Evolutionary conservation across 352 stramenopile genomes (phyloP).

Genomic region (Globisporangium heterothallicum): DNA sequence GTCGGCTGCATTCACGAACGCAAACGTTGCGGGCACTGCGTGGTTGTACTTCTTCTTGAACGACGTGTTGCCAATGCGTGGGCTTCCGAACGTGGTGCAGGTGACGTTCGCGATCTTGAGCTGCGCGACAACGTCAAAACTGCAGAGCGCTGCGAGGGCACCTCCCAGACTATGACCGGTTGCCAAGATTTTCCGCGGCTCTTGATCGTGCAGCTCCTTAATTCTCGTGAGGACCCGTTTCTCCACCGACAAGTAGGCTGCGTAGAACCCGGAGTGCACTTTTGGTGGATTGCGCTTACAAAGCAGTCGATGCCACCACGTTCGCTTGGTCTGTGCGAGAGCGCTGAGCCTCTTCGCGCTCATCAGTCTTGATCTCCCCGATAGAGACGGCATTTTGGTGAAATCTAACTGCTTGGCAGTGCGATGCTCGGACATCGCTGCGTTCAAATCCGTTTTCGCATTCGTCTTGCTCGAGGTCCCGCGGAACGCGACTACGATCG

Average conservation of each 20-base stretch:
- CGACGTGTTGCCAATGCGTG: constrained; percentile 29
- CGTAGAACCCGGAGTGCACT: constrained; percentile 41
- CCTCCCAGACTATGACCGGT: constrained; percentile 43
- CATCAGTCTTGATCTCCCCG: background rate
- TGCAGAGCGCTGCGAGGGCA: constrained; percentile 33
- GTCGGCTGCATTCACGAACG: constrained; percentile 36
- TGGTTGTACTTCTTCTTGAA: constrained; percentile 33
- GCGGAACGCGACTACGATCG: constrained; percentile 34
- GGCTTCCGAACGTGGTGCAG: constrained; percentile 40
- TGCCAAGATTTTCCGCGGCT: constrained; percentile 20
- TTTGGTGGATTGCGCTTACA: constrained; percentile 31
- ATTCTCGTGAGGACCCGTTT: constrained; percentile 22
- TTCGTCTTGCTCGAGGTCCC: constrained; percentile 42
- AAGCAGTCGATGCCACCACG: constrained; percentile 18
- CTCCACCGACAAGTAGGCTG: constrained; percentile 29
- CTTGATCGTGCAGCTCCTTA: constrained; percentile 13
- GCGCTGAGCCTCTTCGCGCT: background rate
- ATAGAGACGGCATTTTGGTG: constrained; percentile 8
- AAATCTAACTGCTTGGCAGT: constrained; percentile 24
- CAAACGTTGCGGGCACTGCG: constrained; percentile 29
- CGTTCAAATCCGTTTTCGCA: constrained; percentile 31
- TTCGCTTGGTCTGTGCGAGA: constrained; percentile 6
- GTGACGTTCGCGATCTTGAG: constrained; percentile 25
- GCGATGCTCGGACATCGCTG: constrained; percentile 23
- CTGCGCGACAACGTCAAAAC: constrained; percentile 29